Evolutionary conservation across 495 filamentous ascomycete species (phyloP), one percentile per base, ranked within the genome.

Genomic region (Astrothelium subdiscretum): DNA sequence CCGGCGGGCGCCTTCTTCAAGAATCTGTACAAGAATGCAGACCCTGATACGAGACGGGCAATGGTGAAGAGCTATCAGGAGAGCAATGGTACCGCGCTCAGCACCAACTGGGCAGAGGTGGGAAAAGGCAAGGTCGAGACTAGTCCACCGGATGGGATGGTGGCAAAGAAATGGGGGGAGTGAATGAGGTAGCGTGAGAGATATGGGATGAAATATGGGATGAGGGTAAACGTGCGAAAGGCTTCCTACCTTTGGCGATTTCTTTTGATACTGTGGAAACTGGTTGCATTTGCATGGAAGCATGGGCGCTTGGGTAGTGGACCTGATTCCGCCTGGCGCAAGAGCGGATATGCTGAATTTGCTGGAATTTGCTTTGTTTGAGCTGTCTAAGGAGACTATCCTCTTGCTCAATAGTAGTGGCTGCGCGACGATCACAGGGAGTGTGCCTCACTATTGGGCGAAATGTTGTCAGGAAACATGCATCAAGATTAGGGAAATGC

Each of bases 41-140:
- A 89, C 59, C 81, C 84, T 0, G 92, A 98, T 64, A 90, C 89
- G 38, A 83, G 82, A 67, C 81, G 90, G 2, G 94, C 94, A 2
- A 98, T 98, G 94, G 90, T 96, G 83, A 98, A 98, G 82, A 96
- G 90, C 72, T 97, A 89, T 68, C 73, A 83, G 26, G 94, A 98
- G 77, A 96, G 91, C 71, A 89, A 92, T 66, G 94, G 94, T 1
- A 98, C 94, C 0, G 84, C 90, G 1, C 75, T 98, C 64, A 97
- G 92, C 71, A 98, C 95, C 1, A 89, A 92, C 66, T 98, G 94
- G 94, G 73, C 74, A 1, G 91, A 97, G 65, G 94, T 96, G 44
- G 81, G 83, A 20, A 84, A 79, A 62, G 83, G 83, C 32, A 87
- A 77, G 42, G 87, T 96, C 61, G 81, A 88, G 74, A 85, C 85